These are phyloP conservation scores for Talaromyces albobiverticillius DNA, from an alignment of 2,329 filamentous ascomycete genomes.

Conservation along the genomic window DNA sequence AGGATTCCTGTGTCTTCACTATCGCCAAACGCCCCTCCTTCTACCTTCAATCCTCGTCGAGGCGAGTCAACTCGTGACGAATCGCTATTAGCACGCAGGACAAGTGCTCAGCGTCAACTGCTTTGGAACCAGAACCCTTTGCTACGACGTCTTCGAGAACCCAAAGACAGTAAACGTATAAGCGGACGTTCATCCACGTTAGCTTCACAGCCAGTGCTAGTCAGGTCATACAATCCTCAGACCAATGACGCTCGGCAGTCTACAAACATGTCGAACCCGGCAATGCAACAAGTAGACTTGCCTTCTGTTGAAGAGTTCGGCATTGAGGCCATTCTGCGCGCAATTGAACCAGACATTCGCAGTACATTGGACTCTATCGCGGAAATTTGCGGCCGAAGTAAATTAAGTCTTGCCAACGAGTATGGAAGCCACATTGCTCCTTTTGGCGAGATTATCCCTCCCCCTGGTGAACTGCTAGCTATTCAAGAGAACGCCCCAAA, in stretches of 20 bases:
- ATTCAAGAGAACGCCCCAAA: conserved; percentile 44
- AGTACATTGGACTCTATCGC: conserved; percentile 60
- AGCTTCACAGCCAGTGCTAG: conserved; percentile 43
- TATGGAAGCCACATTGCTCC: conserved; percentile 62
- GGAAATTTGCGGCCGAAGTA: conserved; percentile 61
- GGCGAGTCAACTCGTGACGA: conserved; percentile 29
- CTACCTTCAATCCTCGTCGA: conserved; percentile 24
- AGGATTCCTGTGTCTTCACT: not conserved
- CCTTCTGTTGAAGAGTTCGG: conserved; percentile 54
- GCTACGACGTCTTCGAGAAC: conserved; percentile 26
- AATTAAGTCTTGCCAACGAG: conserved; percentile 60
- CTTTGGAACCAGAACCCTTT: conserved; percentile 26
- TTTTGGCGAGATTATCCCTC: conserved; percentile 54
- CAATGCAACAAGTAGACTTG: conserved; percentile 28
- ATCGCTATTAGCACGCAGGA: conserved; percentile 28
- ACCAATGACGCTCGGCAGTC: conserved; percentile 26
- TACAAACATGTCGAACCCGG: conserved; percentile 24
- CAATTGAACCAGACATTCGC: conserved; percentile 58
- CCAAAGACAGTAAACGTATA: conserved; percentile 22
- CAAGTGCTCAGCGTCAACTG: conserved; percentile 32
- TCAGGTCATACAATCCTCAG: conserved; percentile 37
- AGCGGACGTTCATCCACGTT: conserved; percentile 26
- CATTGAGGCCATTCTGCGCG: conserved; percentile 54
- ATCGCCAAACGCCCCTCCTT: conserved; percentile 17
- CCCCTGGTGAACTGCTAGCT: conserved; percentile 33